Conservation (phyloP, 352 stramenopile genomes). For the Phytophthora palmivora region DNA sequence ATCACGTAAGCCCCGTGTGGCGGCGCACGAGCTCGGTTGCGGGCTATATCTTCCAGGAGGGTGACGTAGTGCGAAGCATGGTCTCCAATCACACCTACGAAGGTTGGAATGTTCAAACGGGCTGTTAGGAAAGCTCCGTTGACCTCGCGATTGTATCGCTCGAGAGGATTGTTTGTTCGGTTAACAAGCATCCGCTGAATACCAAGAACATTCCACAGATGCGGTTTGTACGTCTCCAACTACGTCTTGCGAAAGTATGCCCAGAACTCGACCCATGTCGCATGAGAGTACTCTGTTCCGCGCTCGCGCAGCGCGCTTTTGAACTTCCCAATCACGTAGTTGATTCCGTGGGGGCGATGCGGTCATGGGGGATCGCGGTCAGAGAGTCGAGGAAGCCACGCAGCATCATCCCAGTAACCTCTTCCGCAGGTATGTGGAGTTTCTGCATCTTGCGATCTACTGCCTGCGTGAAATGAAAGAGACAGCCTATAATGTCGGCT, state of each 20-base stretch:
- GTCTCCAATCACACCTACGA: conserved; percentile 21
- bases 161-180: conserved; percentile 31
- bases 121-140: conserved; percentile 17
- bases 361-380: conserved; percentile 1
- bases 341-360: conserved; percentile 11
- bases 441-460: conserved; percentile 17
- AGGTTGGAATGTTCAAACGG: conserved; percentile 13
- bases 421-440: conserved; percentile 5
- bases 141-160: conserved; percentile 31
- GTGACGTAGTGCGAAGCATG: conserved; percentile 9
- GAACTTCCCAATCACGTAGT: neutral
- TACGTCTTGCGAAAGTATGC: conserved; percentile 29
- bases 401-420: conserved; percentile 1
- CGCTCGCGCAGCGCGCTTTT: neutral
- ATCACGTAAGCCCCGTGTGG: conserved; percentile 1
- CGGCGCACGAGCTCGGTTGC: conserved; percentile 1
- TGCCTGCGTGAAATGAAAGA: conserved; percentile 38
- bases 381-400: conserved; percentile 9
- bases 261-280: conserved; percentile 9
- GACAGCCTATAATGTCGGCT: conserved; percentile 16
- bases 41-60: conserved; percentile 11
- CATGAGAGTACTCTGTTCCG: neutral
- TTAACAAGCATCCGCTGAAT: conserved; percentile 16
- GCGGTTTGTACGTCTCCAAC: conserved; percentile 12
- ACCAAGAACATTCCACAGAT: conserved; percentile 24